Percentiles rank a stretch among this genome's conserved stretches.
Evolutionary conservation across 1,284 basidiomycete genomes (phyloP).

Genomic region (Golubevia sp.): DNA sequence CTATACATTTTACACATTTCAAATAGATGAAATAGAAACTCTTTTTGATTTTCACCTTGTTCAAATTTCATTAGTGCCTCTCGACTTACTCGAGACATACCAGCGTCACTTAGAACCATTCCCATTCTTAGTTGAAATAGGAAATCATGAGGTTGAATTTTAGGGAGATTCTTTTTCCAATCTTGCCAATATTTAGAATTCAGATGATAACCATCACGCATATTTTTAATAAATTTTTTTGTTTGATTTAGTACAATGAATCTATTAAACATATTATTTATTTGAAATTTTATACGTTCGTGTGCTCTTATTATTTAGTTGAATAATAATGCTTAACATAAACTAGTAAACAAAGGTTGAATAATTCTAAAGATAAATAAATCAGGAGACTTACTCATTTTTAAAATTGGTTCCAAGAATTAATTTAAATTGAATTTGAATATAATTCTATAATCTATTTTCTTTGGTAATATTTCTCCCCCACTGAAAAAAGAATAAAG

Average conservation of each 20-base stretch:
- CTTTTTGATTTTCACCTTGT: slow-evolving; percentile 8
- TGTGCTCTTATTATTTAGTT: slow-evolving; percentile 7
- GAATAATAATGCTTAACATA: slow-evolving; percentile 5
- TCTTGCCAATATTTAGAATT: slow-evolving; percentile 22
- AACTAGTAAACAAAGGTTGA: background rate
- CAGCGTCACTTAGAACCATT: slow-evolving; percentile 15
- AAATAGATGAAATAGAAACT: slow-evolving; percentile 11
- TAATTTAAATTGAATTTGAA: too few relatives aligned
- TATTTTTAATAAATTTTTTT: too few relatives aligned
- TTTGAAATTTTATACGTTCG: slow-evolving; percentile 6
- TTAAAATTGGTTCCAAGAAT: too few relatives aligned
- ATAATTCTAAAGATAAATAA: slow-evolving; percentile 1
- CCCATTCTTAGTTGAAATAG: slow-evolving; percentile 13
- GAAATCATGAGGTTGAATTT: slow-evolving; percentile 10
- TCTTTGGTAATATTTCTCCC: too few relatives aligned
- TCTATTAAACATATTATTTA: slow-evolving; percentile 14
- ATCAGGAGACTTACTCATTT: too few relatives aligned
- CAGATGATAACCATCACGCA: slow-evolving; percentile 14
- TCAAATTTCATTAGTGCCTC: slow-evolving; percentile 15
- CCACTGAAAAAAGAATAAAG: too few relatives aligned
- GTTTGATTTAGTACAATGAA: too few relatives aligned
- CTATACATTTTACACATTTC: slow-evolving; percentile 3
- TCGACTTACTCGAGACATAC: slow-evolving; percentile 10
- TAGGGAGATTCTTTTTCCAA: slow-evolving; percentile 11
- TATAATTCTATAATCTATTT: too few relatives aligned